phyloP scores from a whole-genome alignment of 768 basidiomycete genomes.

The Epithele typhae region DNA sequence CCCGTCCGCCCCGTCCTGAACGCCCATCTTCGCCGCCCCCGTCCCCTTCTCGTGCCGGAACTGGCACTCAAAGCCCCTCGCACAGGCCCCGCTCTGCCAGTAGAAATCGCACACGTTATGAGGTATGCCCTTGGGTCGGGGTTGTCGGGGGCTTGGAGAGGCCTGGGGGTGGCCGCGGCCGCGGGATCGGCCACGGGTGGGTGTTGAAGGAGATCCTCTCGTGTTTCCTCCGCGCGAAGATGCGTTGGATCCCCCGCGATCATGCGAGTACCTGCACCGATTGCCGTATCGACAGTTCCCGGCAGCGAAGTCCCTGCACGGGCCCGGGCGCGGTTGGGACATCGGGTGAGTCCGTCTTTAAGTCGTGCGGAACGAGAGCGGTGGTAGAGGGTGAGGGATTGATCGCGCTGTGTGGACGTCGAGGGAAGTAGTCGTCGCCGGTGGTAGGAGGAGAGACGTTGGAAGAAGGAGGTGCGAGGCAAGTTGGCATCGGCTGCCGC shows the following conservation, averaged over 20 bases:
- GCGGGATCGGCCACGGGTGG: background rate
- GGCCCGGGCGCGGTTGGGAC: slow-evolving; percentile 2
- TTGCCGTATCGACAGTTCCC: slow-evolving; percentile 8
- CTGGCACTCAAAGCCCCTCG: slow-evolving; percentile 22
- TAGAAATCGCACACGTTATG: slow-evolving; percentile 25
- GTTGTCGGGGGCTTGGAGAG: background rate
- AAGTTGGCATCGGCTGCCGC: no score
- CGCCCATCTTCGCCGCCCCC: background rate
- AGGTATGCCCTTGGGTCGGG: slow-evolving; percentile 7
- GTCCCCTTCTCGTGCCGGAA: slow-evolving; percentile 20
- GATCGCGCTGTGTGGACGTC: no score
- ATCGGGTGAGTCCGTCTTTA: no score
- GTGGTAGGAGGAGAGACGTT: no score
- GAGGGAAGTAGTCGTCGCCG: background rate
- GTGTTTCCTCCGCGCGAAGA: background rate
- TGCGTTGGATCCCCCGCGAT: background rate
- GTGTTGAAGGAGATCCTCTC: slow-evolving; percentile 1
- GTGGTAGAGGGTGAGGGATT: background rate
- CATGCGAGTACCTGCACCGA: slow-evolving; percentile 13
- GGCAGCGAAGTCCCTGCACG: slow-evolving; percentile 1
- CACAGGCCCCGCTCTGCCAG: slow-evolving; percentile 27
- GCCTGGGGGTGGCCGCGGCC: background rate
- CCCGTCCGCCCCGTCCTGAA: background rate
- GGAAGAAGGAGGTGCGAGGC: background rate
- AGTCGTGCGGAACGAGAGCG: no score